phyloP scores from a whole-genome alignment of 164 flowering plant genomes.

The Warburgia ugandensis region DNA sequence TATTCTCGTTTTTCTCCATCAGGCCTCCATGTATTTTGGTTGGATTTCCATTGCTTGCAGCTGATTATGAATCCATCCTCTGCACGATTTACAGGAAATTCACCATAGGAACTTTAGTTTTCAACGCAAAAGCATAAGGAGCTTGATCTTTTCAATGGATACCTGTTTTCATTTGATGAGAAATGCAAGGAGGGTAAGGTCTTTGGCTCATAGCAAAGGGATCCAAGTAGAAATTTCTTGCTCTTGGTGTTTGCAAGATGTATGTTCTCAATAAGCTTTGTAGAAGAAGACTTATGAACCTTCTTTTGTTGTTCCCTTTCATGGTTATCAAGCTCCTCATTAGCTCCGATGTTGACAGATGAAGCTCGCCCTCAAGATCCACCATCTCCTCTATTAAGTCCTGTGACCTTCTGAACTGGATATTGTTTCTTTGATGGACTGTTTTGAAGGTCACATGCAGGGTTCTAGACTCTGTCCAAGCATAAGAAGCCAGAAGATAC shows the following conservation, averaged over 20 bases:
- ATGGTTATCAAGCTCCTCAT: constrained; percentile 32
- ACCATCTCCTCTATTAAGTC: constrained; percentile 7
- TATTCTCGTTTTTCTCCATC: constrained; percentile 18
- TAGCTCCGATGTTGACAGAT: constrained; percentile 27
- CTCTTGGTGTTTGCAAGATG: constrained; percentile 35
- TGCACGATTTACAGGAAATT: constrained; percentile 15
- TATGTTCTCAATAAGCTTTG: constrained; percentile 36
- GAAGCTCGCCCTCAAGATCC: constrained; percentile 39
- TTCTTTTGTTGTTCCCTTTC: constrained; percentile 27
- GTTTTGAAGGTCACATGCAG: constrained; percentile 32
- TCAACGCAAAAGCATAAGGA: too few relatives aligned
- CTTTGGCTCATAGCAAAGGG: constrained; percentile 7
- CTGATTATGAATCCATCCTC: constrained; percentile 41
- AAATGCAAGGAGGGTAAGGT: constrained; percentile 30
- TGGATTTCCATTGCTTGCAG: constrained; percentile 40
- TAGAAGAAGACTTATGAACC: constrained; percentile 26
- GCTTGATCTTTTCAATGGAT: not conserved
- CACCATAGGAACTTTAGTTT: not conserved
- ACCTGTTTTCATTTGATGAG: constrained; percentile 45
- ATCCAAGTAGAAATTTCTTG: constrained; percentile 11
- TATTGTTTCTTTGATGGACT: constrained; percentile 4
- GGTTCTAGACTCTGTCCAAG: constrained; percentile 45
- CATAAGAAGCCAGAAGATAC: constrained; percentile 30
- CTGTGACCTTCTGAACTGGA: not conserved
- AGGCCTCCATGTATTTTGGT: constrained; percentile 10